phyloP scores from a whole-genome alignment of 345 rosid genomes.

The Reutealis trisperma region DNA sequence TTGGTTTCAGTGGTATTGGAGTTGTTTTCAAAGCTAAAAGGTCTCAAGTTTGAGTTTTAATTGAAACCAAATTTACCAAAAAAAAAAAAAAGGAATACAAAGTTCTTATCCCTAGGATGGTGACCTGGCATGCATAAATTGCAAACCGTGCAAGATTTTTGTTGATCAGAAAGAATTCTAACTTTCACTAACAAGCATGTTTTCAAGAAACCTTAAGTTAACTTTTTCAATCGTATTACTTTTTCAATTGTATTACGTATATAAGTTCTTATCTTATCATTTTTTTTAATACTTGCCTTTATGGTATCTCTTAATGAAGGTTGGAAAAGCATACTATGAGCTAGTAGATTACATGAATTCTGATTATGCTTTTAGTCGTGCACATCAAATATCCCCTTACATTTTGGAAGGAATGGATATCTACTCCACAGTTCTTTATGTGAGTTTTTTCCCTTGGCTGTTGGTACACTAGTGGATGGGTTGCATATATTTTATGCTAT shows the following conservation, averaged over 20 bases:
- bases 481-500: background rate
- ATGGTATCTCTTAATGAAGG: slow-evolving; percentile 45
- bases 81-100: background rate
- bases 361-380: slow-evolving; percentile 72
- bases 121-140: background rate
- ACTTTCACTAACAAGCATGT: background rate
- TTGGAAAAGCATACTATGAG: slow-evolving; percentile 83
- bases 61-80: too few relatives aligned
- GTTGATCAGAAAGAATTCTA: background rate
- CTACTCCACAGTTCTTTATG: slow-evolving; percentile 92
- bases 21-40: too few relatives aligned
- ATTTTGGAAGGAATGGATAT: slow-evolving; percentile 93
- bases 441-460: slow-evolving; percentile 41
- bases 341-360: slow-evolving; percentile 90
- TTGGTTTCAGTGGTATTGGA: too few relatives aligned
- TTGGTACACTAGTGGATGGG: background rate
- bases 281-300: background rate
- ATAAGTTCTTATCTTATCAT: slow-evolving; percentile 1
- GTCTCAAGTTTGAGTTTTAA: too few relatives aligned
- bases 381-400: slow-evolving; percentile 77
- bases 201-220: background rate
- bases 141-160: background rate
- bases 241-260: too few relatives aligned
- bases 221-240: background rate
- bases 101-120: background rate